Evolutionary conservation across 148 eudicot species (phyloP).

Genomic region (Spergularia marina): DNA sequence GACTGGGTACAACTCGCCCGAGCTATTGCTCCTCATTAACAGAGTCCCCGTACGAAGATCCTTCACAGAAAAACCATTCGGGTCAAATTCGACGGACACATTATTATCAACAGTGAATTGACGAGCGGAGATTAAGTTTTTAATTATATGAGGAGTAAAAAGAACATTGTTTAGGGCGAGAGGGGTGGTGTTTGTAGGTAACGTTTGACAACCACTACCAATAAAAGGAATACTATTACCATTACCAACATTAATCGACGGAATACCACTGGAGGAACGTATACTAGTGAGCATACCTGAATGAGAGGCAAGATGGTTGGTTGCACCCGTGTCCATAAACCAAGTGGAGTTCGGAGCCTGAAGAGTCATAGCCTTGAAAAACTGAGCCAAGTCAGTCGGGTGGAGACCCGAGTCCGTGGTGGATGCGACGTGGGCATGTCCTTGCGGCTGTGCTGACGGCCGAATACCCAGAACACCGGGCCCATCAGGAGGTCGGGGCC

Average conservation of each 20-base stretch:
- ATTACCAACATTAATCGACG: background rate
- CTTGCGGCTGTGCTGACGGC: too few species aligned
- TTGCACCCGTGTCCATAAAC: background rate
- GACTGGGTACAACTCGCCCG: background rate
- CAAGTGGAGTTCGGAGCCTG: background rate
- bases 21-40: background rate
- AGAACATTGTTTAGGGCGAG: background rate
- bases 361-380: background rate
- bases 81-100: constrained; percentile 9
- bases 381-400: background rate
- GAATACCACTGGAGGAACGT: background rate
- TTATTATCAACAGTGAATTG: background rate
- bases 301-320: background rate
- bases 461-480: background rate
- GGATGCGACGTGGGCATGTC: too few species aligned
- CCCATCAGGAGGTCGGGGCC: background rate
- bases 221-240: background rate
- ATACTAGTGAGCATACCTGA: background rate
- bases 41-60: background rate
- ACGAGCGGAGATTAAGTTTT: background rate
- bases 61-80: background rate
- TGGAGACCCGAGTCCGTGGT: background rate
- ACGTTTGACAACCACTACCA: background rate
- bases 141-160: background rate
- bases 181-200: too few species aligned